Evolutionary conservation across 805 yeast species (phyloP), one percentile per base, ranked within the genome.

Genomic region (Pachysolen tannophilus): DNA sequence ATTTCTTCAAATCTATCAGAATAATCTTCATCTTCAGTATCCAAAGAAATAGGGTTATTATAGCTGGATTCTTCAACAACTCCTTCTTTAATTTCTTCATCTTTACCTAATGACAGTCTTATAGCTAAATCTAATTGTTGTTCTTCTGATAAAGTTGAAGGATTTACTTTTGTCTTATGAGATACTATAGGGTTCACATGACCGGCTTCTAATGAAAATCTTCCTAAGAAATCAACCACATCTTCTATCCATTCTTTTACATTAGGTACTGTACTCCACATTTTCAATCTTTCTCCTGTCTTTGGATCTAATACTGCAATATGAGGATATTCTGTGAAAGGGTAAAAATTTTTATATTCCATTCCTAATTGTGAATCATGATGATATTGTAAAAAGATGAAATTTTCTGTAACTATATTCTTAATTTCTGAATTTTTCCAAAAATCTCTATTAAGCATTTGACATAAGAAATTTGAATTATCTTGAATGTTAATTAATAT

Each of bases 241-340:
- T 83, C 85, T 26, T 69, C 67, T 7, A 79, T 54, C 75, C 88
- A 88, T 14, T 58, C 63, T 4, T 68, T 66, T 1, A 69, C 63
- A 14, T 61, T 60, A 0, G 94, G 94, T 1, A 75, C 78, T 1
- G 72, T 73, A n/a, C 66, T 61, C 95, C 97, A 92, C 35, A 66
- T 67, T 45, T 72, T 70, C 37, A 86, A 71, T 40, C 94, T 68
- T 57, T 92, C 99, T 16, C 97, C 97, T 0, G 98, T 92, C 53
- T 88, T 75, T 2, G 98, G 97, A 50, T 92, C 99, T 33, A 92
- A 54, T 26, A 92, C 83, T 1, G 96, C 83, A 28, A 92, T 78
- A 53, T 92, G 97, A 1, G 99, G 99, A 52, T 62, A 81, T 17
- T 69, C 72, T 2, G 65, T 58, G 30, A 83, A 68, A 3, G 81